Base-by-base conservation (phyloP, 1,284 basidiomycete genomes). In the Sutorius eximius region DNA sequence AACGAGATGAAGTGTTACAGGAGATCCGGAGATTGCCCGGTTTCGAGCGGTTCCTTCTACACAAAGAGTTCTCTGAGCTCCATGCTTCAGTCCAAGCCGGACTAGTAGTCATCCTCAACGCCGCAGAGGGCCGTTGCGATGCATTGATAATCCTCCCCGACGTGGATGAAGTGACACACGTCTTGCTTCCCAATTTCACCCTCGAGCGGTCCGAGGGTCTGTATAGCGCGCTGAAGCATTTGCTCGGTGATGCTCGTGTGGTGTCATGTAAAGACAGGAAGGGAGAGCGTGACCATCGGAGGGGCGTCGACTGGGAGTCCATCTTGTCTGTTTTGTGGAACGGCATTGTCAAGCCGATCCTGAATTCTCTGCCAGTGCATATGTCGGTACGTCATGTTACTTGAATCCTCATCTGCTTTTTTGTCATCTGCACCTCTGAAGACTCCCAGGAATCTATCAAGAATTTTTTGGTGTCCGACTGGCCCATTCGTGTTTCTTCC, bases 51-150 rank as follows among this genome's bases (percentile, higher is more conserved):
- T 59, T 58, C 33, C 45, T 58, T 10, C 24, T 55, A 6, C 33
- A 41, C 11, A 58, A 48, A 45, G 37, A 43, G 1, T 45, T 59
- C 18, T 32, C 46, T 22, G 50, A 58, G 44, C 43, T 58, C 8
- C 37, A 36, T 5, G 32, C 36, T 9, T 47, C 56, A 7, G 49
- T 50, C 9, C 56, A 45, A 11, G 41, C 56, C 5, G 56, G 56
- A 36, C 56, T 46, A n/a, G 46, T 59, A 8, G 56, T 49, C n/a
- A 41, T 58, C 7, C 42, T 58, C 32, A 59, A 54, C 2, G 56
- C 50, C 33, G 56, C 37, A 2, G 20, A 45, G 16, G 15, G 22
- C 20, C 44, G 50, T 2, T 58, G 56, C 27, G 56, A 58, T 33
- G 56, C 56, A 6, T n/a, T 59, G 46, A 32, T 49, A 22, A 7